Percentiles rank a stretch among this genome's conserved stretches.
These are phyloP conservation scores for Pogostemon cablin DNA, from an alignment of 257 asterid species.

Conservation along the genomic window DNA sequence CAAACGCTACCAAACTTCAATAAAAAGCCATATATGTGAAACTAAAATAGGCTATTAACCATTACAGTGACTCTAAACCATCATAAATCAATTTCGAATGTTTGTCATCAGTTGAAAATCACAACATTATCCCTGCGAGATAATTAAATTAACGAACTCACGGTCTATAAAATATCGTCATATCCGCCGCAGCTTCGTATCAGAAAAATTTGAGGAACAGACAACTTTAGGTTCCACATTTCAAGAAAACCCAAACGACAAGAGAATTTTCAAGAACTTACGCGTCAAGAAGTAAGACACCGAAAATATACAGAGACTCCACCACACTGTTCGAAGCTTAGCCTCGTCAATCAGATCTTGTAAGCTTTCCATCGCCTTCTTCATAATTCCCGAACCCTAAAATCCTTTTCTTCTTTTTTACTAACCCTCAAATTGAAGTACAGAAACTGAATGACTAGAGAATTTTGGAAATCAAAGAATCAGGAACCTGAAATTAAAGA, in stretches of 20 bases:
- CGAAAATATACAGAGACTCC: constrained; percentile 85
- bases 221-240: background rate
- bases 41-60: constrained; percentile 11
- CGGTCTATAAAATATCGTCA: background rate
- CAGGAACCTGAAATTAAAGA: background rate
- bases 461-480: constrained; percentile 4
- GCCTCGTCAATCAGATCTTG: constrained; percentile 99
- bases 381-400: constrained; percentile 54
- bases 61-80: constrained; percentile 5
- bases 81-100: constrained; percentile 17
- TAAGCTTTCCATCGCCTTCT: constrained; percentile 73
- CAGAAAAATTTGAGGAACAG: constrained; percentile 4
- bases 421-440: constrained; percentile 27
- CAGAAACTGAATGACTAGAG: constrained; percentile 24
- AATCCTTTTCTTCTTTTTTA: background rate
- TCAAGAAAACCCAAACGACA: background rate
- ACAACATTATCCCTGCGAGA: constrained; percentile 10
- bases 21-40: constrained; percentile 17
- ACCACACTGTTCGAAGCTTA: constrained; percentile 93
- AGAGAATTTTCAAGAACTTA: constrained; percentile 43
- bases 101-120: constrained; percentile 13
- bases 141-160: constrained; percentile 19
- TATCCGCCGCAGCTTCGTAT: constrained; percentile 13
- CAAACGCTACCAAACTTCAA: constrained; percentile 13
- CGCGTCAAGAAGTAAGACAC: constrained; percentile 88